Evolutionary conservation across 805 yeast species (phyloP).

Genomic region (Hanseniaspora pseudoguilliermondii): DNA sequence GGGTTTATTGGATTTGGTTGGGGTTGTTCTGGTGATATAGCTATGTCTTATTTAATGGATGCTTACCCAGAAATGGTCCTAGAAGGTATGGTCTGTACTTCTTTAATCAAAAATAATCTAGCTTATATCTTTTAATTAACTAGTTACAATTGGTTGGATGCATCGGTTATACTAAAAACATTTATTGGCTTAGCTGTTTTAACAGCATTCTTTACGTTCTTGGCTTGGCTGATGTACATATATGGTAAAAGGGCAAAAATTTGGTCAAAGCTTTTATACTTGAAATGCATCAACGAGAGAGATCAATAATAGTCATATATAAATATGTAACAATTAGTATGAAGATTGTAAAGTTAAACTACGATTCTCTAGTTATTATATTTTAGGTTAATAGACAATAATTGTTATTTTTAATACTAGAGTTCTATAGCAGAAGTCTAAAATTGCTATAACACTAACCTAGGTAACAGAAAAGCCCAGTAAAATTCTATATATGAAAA

Average conservation of each 20-base stretch:
- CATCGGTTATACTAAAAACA: slow-evolving; percentile 44
- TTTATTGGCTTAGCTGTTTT: slow-evolving; percentile 49
- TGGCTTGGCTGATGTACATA: slow-evolving; percentile 43
- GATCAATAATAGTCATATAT: slow-evolving; percentile 19
- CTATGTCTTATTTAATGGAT: slow-evolving; percentile 55
- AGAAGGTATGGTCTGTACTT: slow-evolving; percentile 61
- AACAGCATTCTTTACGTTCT: slow-evolving; percentile 44
- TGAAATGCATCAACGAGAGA: slow-evolving; percentile 40
- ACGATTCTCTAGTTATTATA: too few species aligned
- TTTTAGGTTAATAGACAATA: too few species aligned
- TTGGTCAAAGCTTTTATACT: slow-evolving; percentile 45
- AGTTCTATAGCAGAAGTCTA: too few species aligned
- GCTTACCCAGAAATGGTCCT: slow-evolving; percentile 56
- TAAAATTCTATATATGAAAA: background rate
- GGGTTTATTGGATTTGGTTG: slow-evolving; percentile 58
- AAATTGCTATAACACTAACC: too few species aligned
- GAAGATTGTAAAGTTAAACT: too few species aligned
- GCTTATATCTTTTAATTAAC: slow-evolving; percentile 57
- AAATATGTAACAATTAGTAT: too few species aligned
- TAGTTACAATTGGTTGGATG: slow-evolving; percentile 48
- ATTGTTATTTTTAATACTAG: too few species aligned
- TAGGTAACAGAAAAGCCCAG: too few species aligned
- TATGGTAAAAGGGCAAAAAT: slow-evolving; percentile 50
- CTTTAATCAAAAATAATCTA: slow-evolving; percentile 48
- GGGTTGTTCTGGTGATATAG: slow-evolving; percentile 61